Conservation (phyloP, 1,284 basidiomycete genomes). For the Trichosporon sp. region DNA sequence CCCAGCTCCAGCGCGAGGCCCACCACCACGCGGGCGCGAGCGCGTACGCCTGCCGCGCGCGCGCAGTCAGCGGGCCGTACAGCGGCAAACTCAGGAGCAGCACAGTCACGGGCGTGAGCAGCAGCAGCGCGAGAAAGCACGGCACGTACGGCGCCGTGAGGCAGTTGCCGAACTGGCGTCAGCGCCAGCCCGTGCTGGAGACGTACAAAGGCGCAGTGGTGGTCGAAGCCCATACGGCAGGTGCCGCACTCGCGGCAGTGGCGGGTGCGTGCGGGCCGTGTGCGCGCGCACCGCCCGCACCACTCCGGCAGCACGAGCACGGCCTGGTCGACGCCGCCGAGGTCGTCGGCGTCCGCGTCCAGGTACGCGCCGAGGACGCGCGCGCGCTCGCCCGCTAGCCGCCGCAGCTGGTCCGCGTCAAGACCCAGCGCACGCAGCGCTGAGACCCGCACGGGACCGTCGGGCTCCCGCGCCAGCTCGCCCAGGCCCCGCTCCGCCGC, state of each 20-base stretch:
- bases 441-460: not conserved
- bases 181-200: not conserved
- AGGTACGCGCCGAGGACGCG: not conserved
- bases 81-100: slow-evolving; percentile 26
- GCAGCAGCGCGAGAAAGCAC: slow-evolving; percentile 31
- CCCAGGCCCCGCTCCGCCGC: slow-evolving; percentile 33
- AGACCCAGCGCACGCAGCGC: slow-evolving; percentile 6
- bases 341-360: not conserved
- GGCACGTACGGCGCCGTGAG: slow-evolving; percentile 40
- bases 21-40: slow-evolving; percentile 28
- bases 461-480: not conserved
- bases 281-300: slow-evolving; percentile 26
- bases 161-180: slow-evolving; percentile 43
- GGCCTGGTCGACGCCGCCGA: slow-evolving; percentile 16
- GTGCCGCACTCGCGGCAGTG: slow-evolving; percentile 43
- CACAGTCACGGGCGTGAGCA: slow-evolving; percentile 27
- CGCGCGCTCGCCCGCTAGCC: not conserved
- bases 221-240: slow-evolving; percentile 44
- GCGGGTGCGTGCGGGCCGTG: slow-evolving; percentile 42
- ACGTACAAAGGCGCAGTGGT: slow-evolving; percentile 45
- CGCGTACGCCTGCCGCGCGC: slow-evolving; percentile 23
- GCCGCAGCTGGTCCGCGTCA: slow-evolving; percentile 12
- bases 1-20: slow-evolving; percentile 34
- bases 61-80: slow-evolving; percentile 11
- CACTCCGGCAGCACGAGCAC: slow-evolving; percentile 30